These are phyloP conservation scores for Stereocaulon alpinum DNA, from an alignment of 495 filamentous ascomycete genomes.

Conservation along the genomic window DNA sequence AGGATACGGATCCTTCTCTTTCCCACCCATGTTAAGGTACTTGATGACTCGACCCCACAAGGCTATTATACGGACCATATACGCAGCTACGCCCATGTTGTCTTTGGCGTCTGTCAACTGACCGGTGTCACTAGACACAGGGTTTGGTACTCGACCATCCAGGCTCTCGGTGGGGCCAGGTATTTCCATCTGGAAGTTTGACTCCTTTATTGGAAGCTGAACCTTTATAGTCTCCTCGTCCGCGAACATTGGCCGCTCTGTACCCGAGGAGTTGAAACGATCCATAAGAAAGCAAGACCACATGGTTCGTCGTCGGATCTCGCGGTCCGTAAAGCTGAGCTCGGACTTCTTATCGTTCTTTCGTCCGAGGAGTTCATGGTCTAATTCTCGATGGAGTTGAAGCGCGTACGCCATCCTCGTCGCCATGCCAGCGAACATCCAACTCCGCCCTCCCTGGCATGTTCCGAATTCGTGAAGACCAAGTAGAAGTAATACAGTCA, in stretches of 20 bases:
- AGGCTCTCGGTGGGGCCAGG: conserved; percentile 80
- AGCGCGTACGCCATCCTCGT: conserved; percentile 94
- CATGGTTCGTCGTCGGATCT: conserved; percentile 89
- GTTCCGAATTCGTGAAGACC: conserved; percentile 95
- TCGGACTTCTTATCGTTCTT: conserved; percentile 53
- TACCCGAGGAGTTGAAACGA: conserved; percentile 91
- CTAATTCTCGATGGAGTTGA: conserved; percentile 88
- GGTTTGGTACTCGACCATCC: conserved; percentile 59
- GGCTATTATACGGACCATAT: conserved; percentile 76
- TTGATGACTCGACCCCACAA: conserved; percentile 85
- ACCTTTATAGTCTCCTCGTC: conserved; percentile 81
- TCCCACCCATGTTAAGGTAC: conserved; percentile 85
- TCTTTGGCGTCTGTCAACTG: conserved; percentile 58
- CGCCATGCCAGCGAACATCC: conserved; percentile 90
- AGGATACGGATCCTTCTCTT: conserved; percentile 61
- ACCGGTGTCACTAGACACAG: conserved; percentile 49
- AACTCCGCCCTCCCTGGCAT: conserved; percentile 89
- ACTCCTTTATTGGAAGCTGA: conserved; percentile 83
- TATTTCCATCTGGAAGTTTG: conserved; percentile 83
- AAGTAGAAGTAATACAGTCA: conserved; percentile 78
- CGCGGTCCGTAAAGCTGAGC: conserved; percentile 82
- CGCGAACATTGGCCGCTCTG: conserved; percentile 84
- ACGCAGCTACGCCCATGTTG: conserved; percentile 92
- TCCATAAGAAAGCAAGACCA: conserved; percentile 98
- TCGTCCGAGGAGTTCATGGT: conserved; percentile 61